Percentiles rank a stretch among this genome's conserved stretches.
Conservation (phyloP, 345 rosid genomes). For the Hibiscus tridactylites region DNA sequence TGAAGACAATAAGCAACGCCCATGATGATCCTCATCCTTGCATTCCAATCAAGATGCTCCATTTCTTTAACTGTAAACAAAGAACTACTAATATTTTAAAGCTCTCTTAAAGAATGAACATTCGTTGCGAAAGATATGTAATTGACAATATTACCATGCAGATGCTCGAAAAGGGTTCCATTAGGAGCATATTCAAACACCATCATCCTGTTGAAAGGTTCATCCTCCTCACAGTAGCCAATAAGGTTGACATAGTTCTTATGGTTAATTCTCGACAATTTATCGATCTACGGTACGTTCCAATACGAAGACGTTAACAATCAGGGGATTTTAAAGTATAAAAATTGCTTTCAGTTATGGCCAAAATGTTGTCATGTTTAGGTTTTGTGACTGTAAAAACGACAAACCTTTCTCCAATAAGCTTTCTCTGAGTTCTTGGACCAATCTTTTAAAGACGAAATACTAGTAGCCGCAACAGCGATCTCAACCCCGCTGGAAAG, state of each 20-base stretch:
- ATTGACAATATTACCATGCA: slow-evolving; percentile 52
- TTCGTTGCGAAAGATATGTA: background rate
- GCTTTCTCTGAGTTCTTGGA: slow-evolving; percentile 55
- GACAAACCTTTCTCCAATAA: slow-evolving; percentile 62
- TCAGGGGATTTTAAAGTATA: background rate
- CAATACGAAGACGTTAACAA: background rate
- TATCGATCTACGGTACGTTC: slow-evolving; percentile 48
- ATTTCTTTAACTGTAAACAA: slow-evolving; percentile 56
- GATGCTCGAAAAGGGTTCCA: slow-evolving; percentile 78
- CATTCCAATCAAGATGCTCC: slow-evolving; percentile 91
- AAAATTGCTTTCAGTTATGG: background rate
- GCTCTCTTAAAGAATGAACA: slow-evolving; percentile 2
- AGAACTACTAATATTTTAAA: slow-evolving; percentile 6
- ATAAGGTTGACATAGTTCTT: slow-evolving; percentile 91
- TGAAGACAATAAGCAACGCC: slow-evolving; percentile 86
- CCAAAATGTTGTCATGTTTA: background rate
- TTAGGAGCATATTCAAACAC: slow-evolving; percentile 98
- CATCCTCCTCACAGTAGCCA: slow-evolving; percentile 83
- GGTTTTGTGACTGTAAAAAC: background rate
- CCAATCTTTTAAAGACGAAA: slow-evolving; percentile 56
- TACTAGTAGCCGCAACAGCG: slow-evolving; percentile 55
- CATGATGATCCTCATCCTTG: slow-evolving; percentile 86
- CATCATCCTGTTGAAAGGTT: slow-evolving; percentile 95
- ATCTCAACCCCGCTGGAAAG: slow-evolving; percentile 97
- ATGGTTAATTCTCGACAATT: slow-evolving; percentile 75